Conservation (phyloP, 225 moss, liverwort and hornwort species). For the Polytrichum commune region DNA sequence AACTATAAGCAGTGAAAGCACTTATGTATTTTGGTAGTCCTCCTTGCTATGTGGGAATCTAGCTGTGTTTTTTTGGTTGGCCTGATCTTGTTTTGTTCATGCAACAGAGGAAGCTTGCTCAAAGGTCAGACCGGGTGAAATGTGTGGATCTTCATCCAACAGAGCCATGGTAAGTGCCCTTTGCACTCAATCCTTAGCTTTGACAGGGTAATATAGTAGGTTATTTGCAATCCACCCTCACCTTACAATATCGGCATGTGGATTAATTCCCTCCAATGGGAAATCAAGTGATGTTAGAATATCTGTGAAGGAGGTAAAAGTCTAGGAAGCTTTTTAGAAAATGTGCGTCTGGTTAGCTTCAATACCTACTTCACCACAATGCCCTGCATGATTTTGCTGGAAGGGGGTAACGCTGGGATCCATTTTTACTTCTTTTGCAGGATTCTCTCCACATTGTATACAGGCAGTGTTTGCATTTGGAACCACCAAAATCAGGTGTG, state of each 20-base stretch:
- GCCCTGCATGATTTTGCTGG: conserved; percentile 2
- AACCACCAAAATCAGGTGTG: conserved; percentile 93
- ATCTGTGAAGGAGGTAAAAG: neutral
- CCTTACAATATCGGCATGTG: no score
- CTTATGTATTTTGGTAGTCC: neutral
- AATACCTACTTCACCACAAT: no score
- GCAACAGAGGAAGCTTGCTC: conserved; percentile 88
- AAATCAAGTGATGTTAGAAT: neutral
- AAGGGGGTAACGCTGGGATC: neutral
- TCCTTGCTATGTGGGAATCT: neutral
- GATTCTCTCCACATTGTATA: conserved; percentile 94
- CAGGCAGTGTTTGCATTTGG: conserved; percentile 96
- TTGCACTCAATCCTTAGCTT: neutral
- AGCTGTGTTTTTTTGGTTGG: neutral
- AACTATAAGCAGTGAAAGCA: neutral
- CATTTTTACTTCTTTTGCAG: conserved; percentile 33
- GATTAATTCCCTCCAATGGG: neutral
- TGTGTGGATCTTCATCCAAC: conserved; percentile 98
- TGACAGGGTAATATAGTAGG: neutral
- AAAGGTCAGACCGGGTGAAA: conserved; percentile 95
- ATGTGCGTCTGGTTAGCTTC: neutral
- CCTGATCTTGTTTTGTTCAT: neutral
- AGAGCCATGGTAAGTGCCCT: conserved; percentile 78
- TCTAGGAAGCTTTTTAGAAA: neutral
- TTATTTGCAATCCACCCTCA: neutral